A percentile compares a stretch with the other conserved stretches of the same genome.
phyloP scores from a whole-genome alignment of 176 grass and related monocot genomes.

The Echinochloa phyllopogon region DNA sequence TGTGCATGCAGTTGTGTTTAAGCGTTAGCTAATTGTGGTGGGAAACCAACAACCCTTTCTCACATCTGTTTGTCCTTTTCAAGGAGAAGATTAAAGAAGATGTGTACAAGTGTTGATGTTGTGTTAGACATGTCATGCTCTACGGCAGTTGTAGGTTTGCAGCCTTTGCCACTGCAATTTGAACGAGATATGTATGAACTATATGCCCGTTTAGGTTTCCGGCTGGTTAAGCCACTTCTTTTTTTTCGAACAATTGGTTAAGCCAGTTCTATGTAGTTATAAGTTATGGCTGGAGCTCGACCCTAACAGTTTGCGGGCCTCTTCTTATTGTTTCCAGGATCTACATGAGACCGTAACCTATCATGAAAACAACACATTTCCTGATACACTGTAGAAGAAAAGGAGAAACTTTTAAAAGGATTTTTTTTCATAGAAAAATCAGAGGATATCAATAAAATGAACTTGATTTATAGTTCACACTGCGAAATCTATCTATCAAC shows the following conservation, averaged over 20 bases:
- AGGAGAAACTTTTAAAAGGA: background rate
- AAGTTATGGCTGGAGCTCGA: background rate
- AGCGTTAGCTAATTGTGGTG: slow-evolving; percentile 7
- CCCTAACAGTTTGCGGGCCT: background rate
- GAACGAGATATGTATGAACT: slow-evolving; percentile 1
- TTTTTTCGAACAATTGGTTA: no score
- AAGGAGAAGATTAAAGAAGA: background rate
- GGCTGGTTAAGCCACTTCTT: background rate
- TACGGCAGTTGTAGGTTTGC: background rate
- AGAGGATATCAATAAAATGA: background rate
- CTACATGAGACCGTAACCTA: background rate
- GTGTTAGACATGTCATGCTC: slow-evolving; percentile 16
- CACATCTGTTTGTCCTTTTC: background rate
- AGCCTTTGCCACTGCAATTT: background rate
- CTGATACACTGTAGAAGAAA: background rate
- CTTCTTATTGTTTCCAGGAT: background rate
- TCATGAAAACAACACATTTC: background rate
- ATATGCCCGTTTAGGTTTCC: background rate
- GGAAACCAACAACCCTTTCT: slow-evolving; percentile 32
- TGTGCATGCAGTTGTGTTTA: slow-evolving; percentile 6
- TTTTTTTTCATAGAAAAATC: background rate
- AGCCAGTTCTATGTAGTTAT: no score
- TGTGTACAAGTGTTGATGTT: background rate
- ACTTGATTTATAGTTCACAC: background rate
- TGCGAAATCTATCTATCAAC: background rate